Base-by-base conservation (phyloP, 371 early-diverging fungal genomes). In the Mortierella sp. region DNA sequence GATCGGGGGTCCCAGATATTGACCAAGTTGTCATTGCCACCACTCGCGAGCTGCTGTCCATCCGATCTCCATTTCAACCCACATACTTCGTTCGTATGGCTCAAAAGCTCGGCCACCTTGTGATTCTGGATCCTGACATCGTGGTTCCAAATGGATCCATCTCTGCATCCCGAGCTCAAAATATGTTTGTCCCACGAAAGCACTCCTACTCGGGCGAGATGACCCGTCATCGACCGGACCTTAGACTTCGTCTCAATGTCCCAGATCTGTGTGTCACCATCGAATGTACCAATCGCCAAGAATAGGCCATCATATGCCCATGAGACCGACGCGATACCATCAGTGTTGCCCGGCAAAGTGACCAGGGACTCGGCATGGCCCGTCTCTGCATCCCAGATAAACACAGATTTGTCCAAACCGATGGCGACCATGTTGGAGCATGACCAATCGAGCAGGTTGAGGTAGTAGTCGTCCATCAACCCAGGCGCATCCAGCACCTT, bases 371-470 rank as follows among this genome's bases (percentile, higher is more conserved):
- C 70, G 5, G 96, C 97, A 5, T 85, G 80, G 41, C 96, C 96
- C 9, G 89, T 88, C 37, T 87, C 86, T 1, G 93, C 95, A 80
- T 96, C 94, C 96, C 99, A 99, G 9, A 97, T 72, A 79, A 95
- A 99, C 7, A 98, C 92, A 11, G 89, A 84, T 37, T 92, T 88
- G 61, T 89, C 94, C 14, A 99, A 84, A 2, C 91, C 99, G 41
- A 99, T 90, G 14, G 96, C 96, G 12, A 99, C 79, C 15, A 91
- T 79, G 55, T 97, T 94, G 14, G 72, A 73, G 23, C 78, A 60
- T 5, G 92, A 93, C 99, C 99, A 99, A 72, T 98, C 98, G 27
- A 99, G 79, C 43, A 99, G 71, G 75, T 99, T 99, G 27, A 99
- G 84, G 78, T 99, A 99, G 73, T 94, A 99, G 76, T 99, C 99